Percentiles rank a stretch among this genome's conserved stretches.
These are phyloP conservation scores for Nicotiana knightiana DNA, from an alignment of 257 asterid species.

Conservation along the genomic window DNA sequence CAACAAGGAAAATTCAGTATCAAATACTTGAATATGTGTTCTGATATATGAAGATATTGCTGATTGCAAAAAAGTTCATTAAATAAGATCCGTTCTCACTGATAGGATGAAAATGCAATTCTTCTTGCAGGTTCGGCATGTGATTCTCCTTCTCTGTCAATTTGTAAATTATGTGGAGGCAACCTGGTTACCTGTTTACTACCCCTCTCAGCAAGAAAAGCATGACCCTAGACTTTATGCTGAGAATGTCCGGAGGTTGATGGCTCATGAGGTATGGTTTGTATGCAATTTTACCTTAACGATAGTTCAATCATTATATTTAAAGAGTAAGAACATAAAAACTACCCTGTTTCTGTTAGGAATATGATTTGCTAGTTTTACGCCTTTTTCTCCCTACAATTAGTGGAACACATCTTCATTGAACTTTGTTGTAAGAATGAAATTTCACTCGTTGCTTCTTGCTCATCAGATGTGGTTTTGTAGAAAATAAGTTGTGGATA, in stretches of 20 bases:
- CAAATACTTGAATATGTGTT: not conserved
- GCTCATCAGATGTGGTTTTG: not conserved
- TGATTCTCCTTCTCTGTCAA: constrained; percentile 82
- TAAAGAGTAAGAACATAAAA: not conserved
- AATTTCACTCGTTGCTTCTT: not conserved
- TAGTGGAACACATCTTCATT: not conserved
- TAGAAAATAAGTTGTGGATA: not conserved
- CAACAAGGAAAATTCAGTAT: not conserved
- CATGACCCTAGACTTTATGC: constrained; percentile 87
- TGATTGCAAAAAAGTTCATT: not conserved
- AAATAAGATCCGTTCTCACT: constrained; percentile 12
- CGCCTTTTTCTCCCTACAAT: not conserved
- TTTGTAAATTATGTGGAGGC: constrained; percentile 72
- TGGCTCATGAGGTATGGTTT: constrained; percentile 80
- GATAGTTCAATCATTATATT: not conserved
- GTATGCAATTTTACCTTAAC: constrained; percentile 1
- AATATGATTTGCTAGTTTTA: not conserved
- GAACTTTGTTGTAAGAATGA: not conserved
- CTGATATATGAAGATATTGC: not conserved
- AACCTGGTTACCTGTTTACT: constrained; percentile 63
- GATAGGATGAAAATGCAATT: constrained; percentile 18
- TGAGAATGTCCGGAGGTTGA: constrained; percentile 67
- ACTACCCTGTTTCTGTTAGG: not conserved
- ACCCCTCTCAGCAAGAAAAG: constrained; percentile 84
- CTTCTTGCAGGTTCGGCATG: constrained; percentile 69